Conservation (phyloP, 2,329 filamentous ascomycete species). For the Claviceps africana region DNA sequence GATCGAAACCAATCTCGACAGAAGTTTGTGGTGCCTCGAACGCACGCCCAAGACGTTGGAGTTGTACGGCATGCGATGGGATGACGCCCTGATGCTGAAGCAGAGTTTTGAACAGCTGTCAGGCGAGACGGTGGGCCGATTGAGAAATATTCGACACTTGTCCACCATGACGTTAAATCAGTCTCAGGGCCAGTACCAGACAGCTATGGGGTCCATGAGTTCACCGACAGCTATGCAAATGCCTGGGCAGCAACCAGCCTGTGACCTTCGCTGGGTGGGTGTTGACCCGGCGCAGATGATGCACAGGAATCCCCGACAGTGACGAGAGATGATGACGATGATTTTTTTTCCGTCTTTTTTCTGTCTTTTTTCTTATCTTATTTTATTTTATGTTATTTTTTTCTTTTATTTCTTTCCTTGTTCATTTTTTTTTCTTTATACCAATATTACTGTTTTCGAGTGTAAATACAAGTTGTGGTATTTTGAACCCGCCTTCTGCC, state of each 20-base stretch:
- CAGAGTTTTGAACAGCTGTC: conserved; percentile 39
- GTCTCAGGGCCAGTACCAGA: conserved; percentile 22
- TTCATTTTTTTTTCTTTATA: not conserved
- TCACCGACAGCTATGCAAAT: conserved; percentile 2
- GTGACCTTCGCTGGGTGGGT: conserved; percentile 28
- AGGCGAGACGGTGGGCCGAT: conserved; percentile 26
- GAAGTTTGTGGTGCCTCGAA: conserved; percentile 41
- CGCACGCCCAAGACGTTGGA: conserved; percentile 38
- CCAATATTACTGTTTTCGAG: not conserved
- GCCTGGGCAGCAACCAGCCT: conserved; percentile 14
- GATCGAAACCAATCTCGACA: conserved; percentile 35
- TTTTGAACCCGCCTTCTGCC: not conserved
- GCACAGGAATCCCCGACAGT: conserved; percentile 13
- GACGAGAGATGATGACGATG: not conserved
- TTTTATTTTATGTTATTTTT: no score
- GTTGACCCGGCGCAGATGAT: conserved; percentile 32
- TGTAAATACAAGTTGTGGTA: no score
- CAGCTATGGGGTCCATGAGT: conserved; percentile 8
- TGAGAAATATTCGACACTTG: conserved; percentile 25
- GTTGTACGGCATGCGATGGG: conserved; percentile 47
- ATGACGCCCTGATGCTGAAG: conserved; percentile 38
- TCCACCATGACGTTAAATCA: conserved; percentile 18
- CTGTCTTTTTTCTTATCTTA: no score
- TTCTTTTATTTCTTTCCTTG: no score
- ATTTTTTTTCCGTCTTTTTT: not conserved